Percentiles rank a stretch among this genome's conserved stretches.
These are phyloP conservation scores for Sordariomycetes sp. DNA, from an alignment of 2,329 filamentous ascomycete species.

Conservation along the genomic window DNA sequence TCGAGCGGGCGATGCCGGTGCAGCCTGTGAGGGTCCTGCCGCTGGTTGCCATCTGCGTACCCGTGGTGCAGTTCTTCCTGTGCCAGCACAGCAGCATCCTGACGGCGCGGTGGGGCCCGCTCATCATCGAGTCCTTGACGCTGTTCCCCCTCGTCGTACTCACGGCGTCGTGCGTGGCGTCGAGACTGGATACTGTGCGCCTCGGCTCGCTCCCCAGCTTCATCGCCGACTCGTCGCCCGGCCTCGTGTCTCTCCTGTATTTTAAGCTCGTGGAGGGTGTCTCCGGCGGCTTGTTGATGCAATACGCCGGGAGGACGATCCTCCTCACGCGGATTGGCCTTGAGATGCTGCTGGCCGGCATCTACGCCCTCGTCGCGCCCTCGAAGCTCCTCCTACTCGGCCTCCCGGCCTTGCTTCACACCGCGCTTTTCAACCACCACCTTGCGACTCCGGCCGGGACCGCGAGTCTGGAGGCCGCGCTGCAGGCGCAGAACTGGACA, in stretches of 20 bases:
- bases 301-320: conserved; percentile 45
- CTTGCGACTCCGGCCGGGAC: conserved; percentile 48
- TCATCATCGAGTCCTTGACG: conserved; percentile 61
- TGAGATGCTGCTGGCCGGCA: conserved; percentile 50
- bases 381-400: conserved; percentile 54
- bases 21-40: conserved; percentile 46
- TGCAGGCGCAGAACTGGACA: conserved; percentile 55
- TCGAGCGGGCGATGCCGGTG: conserved; percentile 34
- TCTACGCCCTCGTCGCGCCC: conserved; percentile 54
- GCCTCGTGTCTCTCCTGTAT: conserved; percentile 51
- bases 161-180: conserved; percentile 50
- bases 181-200: conserved; percentile 48
- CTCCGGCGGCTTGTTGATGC: conserved; percentile 24
- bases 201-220: conserved; percentile 40
- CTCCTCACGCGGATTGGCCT: conserved; percentile 59
- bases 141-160: conserved; percentile 56
- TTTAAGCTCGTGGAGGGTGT: conserved; percentile 39
- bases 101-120: conserved; percentile 58
- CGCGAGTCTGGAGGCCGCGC: conserved; percentile 47
- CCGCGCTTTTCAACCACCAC: conserved; percentile 61
- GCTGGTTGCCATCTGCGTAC: conserved; percentile 62
- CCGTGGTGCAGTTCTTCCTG: conserved; percentile 59
- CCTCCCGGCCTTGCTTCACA: conserved; percentile 61
- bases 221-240: conserved; percentile 49
- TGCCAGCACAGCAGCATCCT: conserved; percentile 52